A percentile compares a stretch with the other conserved stretches of the same genome.
These are phyloP conservation scores for Phytophthora constricta DNA, from an alignment of 352 stramenopile genomes.

Conservation along the genomic window DNA sequence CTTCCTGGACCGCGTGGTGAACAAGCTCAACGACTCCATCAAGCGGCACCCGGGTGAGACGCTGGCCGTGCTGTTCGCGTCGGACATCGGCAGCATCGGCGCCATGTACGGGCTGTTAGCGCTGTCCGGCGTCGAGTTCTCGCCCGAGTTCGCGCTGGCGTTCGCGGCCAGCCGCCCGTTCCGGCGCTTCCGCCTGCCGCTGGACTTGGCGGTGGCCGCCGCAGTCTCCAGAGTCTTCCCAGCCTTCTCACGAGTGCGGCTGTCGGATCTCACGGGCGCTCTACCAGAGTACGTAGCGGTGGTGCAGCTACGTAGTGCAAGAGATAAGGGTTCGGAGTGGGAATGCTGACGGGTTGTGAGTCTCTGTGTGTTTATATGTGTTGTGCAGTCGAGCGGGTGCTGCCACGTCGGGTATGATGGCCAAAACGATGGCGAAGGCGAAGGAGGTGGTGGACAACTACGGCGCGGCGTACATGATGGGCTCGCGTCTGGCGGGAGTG, in stretches of 20 bases:
- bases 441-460: constrained; percentile 87
- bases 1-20: constrained; percentile 74
- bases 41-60: constrained; percentile 75
- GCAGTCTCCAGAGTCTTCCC: constrained; percentile 77
- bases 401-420: constrained; percentile 45
- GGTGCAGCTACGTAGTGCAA: background rate
- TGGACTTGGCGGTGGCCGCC: constrained; percentile 75
- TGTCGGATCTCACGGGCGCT: constrained; percentile 69
- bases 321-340: background rate
- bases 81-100: constrained; percentile 83
- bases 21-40: constrained; percentile 82
- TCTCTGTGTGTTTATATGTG: constrained; percentile 9
- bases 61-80: constrained; percentile 77
- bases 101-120: constrained; percentile 80
- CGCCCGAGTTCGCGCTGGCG: constrained; percentile 85
- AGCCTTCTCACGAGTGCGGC: constrained; percentile 67
- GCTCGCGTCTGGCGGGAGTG: constrained; percentile 80
- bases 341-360: too few species aligned
- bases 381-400: constrained; percentile 31
- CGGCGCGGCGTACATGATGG: constrained; percentile 90
- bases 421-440: constrained; percentile 71
- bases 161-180: constrained; percentile 87
- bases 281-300: constrained; percentile 55
- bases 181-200: constrained; percentile 76
- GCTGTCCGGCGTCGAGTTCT: constrained; percentile 71